Conservation (phyloP, 495 filamentous ascomycete species). For the Evernia prunastri region DNA sequence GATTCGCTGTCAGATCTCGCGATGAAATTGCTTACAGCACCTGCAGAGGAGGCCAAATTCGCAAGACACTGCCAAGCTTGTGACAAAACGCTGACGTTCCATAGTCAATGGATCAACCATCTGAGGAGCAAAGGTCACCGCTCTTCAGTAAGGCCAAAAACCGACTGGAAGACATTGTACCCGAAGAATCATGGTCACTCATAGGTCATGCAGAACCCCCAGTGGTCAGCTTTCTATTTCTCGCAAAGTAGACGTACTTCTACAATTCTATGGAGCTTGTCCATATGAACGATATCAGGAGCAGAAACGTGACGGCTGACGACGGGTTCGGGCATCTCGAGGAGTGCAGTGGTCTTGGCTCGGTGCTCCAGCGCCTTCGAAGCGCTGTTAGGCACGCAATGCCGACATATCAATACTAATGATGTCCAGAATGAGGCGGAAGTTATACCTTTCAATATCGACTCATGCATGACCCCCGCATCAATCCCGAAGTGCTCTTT, state of each 20-base stretch:
- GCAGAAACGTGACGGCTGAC: neutral
- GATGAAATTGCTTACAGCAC: slow-evolving; percentile 41
- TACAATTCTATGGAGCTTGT: neutral
- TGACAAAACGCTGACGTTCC: slow-evolving; percentile 55
- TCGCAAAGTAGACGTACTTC: neutral
- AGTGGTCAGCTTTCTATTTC: neutral
- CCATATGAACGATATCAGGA: neutral
- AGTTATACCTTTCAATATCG: neutral
- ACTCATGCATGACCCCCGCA: neutral
- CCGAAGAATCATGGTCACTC: slow-evolving; percentile 6
- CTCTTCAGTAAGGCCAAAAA: slow-evolving; percentile 31
- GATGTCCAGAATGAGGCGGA: neutral
- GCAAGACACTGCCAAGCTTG: slow-evolving; percentile 67
- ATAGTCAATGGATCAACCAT: slow-evolving; percentile 72
- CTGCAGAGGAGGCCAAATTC: slow-evolving; percentile 38
- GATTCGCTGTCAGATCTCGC: slow-evolving; percentile 54
- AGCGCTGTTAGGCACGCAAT: neutral
- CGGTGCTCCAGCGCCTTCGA: neutral
- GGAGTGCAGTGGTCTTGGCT: neutral
- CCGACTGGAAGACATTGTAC: slow-evolving; percentile 20
- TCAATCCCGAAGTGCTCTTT: slow-evolving; percentile 26
- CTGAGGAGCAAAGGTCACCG: slow-evolving; percentile 60
- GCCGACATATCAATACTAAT: neutral
- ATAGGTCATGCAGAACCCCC: neutral
- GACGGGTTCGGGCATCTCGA: neutral